These are phyloP conservation scores for Huntiella omanensis DNA, from an alignment of 2,329 filamentous ascomycete species.

Conservation along the genomic window DNA sequence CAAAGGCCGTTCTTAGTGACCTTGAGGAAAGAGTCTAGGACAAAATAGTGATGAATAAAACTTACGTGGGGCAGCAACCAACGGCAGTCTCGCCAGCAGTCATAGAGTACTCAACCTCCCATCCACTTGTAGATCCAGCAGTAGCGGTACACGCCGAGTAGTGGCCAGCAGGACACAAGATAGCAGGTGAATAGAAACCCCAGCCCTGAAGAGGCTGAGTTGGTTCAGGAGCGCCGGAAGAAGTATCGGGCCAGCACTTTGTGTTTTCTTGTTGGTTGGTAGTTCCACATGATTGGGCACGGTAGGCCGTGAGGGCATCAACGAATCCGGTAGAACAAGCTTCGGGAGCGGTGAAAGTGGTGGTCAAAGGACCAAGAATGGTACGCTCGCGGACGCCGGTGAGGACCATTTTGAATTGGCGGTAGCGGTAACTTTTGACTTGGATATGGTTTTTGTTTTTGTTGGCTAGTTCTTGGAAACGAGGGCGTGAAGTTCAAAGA, in stretches of 20 bases:
- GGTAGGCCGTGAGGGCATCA: constrained; percentile 6
- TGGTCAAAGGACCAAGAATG: constrained; percentile 13
- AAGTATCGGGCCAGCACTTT: constrained; percentile 8
- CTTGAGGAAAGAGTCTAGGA: too few species aligned
- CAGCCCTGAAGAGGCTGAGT: constrained; percentile 15
- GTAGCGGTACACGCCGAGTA: constrained; percentile 17
- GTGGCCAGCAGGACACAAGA: constrained; percentile 18
- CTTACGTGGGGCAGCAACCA: constrained; percentile 19
- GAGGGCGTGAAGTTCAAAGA: not conserved
- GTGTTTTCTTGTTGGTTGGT: constrained; percentile 10
- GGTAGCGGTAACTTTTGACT: not conserved
- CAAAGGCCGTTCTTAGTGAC: too few species aligned
- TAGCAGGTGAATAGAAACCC: constrained; percentile 21
- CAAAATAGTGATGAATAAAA: constrained; percentile 1
- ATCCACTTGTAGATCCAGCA: constrained; percentile 13
- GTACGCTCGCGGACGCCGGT: constrained; percentile 8
- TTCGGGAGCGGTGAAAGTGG: constrained; percentile 11
- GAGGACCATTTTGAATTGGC: constrained; percentile 7
- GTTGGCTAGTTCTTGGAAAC: not conserved
- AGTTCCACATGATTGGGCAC: constrained; percentile 5
- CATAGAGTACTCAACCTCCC: constrained; percentile 16
- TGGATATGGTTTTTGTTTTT: not conserved
- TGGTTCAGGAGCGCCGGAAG: constrained; percentile 9
- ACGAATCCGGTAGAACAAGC: constrained; percentile 11
- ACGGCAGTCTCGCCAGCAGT: constrained; percentile 16